Evolutionary conservation across 805 yeast genomes (phyloP).

Genomic region (Saccharomyces jurei): DNA sequence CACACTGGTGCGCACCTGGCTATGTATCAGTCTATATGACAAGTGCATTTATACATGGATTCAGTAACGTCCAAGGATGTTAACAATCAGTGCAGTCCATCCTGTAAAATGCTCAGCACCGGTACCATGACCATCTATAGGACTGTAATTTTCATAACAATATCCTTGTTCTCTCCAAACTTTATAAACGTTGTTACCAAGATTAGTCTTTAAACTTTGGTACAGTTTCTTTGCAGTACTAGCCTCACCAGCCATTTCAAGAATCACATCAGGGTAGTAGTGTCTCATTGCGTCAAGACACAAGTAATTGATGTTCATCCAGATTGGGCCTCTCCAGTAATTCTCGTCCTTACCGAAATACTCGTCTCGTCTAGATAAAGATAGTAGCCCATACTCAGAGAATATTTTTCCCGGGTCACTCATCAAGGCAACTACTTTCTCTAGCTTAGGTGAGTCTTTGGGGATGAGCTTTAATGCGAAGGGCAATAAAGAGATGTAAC

Average conservation of each 20-base stretch:
- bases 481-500: constrained; percentile 82
- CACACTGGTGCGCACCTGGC: neutral
- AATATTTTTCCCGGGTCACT: constrained; percentile 68
- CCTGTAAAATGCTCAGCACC: constrained; percentile 90
- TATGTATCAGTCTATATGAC: neutral
- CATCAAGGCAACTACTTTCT: constrained; percentile 47
- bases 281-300: constrained; percentile 58
- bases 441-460: constrained; percentile 39
- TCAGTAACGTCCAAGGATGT: constrained; percentile 48
- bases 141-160: constrained; percentile 88
- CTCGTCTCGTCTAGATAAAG: constrained; percentile 60
- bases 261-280: constrained; percentile 37
- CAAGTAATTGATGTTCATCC: constrained; percentile 88
- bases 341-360: constrained; percentile 73
- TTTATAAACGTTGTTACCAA: constrained; percentile 59
- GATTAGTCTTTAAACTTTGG: constrained; percentile 48
- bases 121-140: constrained; percentile 59
- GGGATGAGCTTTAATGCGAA: constrained; percentile 64
- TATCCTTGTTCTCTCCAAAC: constrained; percentile 71
- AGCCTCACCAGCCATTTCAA: constrained; percentile 12
- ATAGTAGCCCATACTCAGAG: constrained; percentile 71
- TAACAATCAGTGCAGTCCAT: constrained; percentile 79
- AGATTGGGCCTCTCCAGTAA: constrained; percentile 93
- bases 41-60: neutral
- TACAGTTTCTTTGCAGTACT: constrained; percentile 44